Base-by-base conservation (phyloP, 495 filamentous ascomycete genomes). In the Astrothelium subdiscretum region DNA sequence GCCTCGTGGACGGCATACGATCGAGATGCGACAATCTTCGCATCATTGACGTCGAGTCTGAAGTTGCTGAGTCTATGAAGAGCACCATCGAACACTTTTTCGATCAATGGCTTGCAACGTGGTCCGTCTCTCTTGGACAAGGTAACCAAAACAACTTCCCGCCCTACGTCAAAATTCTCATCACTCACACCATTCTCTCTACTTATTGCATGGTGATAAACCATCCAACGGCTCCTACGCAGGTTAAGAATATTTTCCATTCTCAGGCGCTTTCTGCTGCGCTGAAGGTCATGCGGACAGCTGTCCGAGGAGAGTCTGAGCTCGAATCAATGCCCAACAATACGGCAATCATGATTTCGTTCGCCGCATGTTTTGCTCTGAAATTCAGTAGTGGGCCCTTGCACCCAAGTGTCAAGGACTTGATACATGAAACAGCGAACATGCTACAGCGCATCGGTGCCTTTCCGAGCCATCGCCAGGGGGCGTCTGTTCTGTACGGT, bases 251-350 rank as follows among this genome's bases (percentile, higher is more conserved):
- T 43, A 87, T 87, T 70, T 89, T 89, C 75, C 81, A 84, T 24
- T 81, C 85, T 3, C 85, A 84, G 11, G 82, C 83, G 3, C 77
- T 89, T 20, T 88, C 86, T 0, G 85, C 86, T 0, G 83, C 86
- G 1, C 67, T 89, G 20, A 87, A 87, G 69, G 86, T 89, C n/a
- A 80, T 89, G 72, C 80, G 86, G 58, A 83, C 85, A 2, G 85
- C 86, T 15, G 86, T 87, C 15, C 85, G 87, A 71, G 86, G 86
- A 4, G 86, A 89, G 70, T 75, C 76, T 1, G 79, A 84, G 63
- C 78, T 89, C 3, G 83, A 85, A 40, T 87, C 85, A 11, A 88
- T 89, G 85, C 86, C 86, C 3, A 89, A 88, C 74, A 88, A 89
- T 63, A 85, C 86, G 0, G 83, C 85, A 42, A 88, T 88, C 65